Evolutionary conservation across 2,329 filamentous ascomycete species (phyloP).

Genomic region (Sarocladium brachiariae): DNA sequence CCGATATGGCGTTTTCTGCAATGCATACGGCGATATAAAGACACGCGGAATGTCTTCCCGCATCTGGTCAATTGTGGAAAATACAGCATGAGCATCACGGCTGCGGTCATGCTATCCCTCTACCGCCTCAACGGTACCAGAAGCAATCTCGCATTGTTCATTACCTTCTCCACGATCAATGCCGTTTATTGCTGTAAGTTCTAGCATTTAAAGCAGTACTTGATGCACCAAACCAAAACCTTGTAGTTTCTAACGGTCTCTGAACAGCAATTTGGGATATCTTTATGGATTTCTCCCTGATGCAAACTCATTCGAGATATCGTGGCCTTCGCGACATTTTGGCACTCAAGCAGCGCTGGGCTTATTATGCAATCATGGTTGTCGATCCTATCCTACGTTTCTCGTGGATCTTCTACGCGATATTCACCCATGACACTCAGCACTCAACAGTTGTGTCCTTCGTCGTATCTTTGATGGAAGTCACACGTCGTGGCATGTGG

Average conservation of each 20-base stretch:
- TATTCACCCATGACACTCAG: slow-evolving; percentile 72
- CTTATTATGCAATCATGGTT: slow-evolving; percentile 81
- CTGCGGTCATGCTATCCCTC: slow-evolving; percentile 70
- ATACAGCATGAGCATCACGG: slow-evolving; percentile 77
- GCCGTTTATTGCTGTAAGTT: slow-evolving; percentile 69
- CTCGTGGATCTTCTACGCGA: slow-evolving; percentile 89
- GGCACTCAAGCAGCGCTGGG: slow-evolving; percentile 70
- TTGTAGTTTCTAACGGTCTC: no score
- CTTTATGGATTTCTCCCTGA: slow-evolving; percentile 92
- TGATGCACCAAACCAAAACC: no score
- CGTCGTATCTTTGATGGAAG: slow-evolving; percentile 68
- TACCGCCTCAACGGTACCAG: slow-evolving; percentile 66
- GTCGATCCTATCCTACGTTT: slow-evolving; percentile 82
- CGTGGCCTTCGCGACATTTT: slow-evolving; percentile 68
- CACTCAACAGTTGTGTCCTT: slow-evolving; percentile 82
- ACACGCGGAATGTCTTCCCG: slow-evolving; percentile 82
- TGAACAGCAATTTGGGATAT: slow-evolving; percentile 75
- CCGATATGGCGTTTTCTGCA: slow-evolving; percentile 88
- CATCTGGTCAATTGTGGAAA: slow-evolving; percentile 91
- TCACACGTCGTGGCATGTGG: slow-evolving; percentile 84
- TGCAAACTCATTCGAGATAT: slow-evolving; percentile 65
- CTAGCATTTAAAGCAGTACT: neutral
- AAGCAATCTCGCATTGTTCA: slow-evolving; percentile 61
- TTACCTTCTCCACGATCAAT: slow-evolving; percentile 75
- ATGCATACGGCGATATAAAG: slow-evolving; percentile 80